Evolutionary conservation across 2,329 filamentous ascomycete species (phyloP).

Genomic region (Sporothrix brasiliensis): DNA sequence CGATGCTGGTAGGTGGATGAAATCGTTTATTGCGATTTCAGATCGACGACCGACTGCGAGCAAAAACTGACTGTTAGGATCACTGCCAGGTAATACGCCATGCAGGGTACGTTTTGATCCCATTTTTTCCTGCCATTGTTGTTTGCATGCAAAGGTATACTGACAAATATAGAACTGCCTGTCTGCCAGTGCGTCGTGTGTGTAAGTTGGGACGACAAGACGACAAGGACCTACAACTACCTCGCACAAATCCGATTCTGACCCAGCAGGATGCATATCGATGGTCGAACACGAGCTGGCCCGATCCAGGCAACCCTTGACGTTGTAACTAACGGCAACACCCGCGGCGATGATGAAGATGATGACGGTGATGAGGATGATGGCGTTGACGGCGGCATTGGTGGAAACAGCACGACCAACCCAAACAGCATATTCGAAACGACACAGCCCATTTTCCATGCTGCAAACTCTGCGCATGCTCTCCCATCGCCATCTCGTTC

Average conservation of each 20-base stretch:
- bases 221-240: too few species aligned
- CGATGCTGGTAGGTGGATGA: conserved; percentile 26
- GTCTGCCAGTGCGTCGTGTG: conserved; percentile 10
- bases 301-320: not conserved
- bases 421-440: not conserved
- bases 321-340: not conserved
- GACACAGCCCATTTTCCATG: not conserved
- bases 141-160: not conserved
- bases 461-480: not conserved
- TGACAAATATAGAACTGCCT: conserved; percentile 24
- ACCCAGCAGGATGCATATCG: conserved; percentile 28
- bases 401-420: not conserved
- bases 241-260: not conserved
- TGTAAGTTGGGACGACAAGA: conserved; percentile 3
- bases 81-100: conserved; percentile 17
- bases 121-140: not conserved
- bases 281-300: conserved; percentile 27
- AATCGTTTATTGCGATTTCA: not conserved
- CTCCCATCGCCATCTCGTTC: not conserved
- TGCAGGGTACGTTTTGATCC: conserved; percentile 22
- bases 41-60: not conserved
- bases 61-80: conserved; percentile 2
- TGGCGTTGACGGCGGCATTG: not conserved
- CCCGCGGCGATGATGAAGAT: not conserved
- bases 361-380: not conserved